These are phyloP conservation scores for Paralagenidium karlingii DNA, from an alignment of 352 stramenopile species.

Conservation along the genomic window DNA sequence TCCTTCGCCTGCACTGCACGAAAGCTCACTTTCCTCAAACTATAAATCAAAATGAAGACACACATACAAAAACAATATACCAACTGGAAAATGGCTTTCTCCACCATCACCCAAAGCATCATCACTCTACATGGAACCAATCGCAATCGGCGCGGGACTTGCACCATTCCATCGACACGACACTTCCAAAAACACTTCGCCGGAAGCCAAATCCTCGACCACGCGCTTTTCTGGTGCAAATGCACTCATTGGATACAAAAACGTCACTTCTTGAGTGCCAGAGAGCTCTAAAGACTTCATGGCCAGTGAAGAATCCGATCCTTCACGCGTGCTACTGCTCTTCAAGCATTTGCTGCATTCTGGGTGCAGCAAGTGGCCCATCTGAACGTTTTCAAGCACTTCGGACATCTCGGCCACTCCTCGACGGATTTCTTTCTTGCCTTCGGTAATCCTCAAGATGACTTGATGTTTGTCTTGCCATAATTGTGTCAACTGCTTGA, in stretches of 20 bases:
- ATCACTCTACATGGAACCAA: too few species aligned
- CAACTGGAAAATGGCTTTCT: too few species aligned
- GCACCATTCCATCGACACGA: too few species aligned
- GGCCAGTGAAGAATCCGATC: not conserved
- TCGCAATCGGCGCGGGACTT: too few species aligned
- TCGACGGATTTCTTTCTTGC: conserved; percentile 57
- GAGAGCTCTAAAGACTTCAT: conserved; percentile 17
- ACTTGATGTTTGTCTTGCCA: conserved; percentile 84
- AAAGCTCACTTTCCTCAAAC: too few species aligned
- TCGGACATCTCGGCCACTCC: conserved; percentile 73
- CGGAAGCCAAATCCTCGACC: conserved; percentile 6
- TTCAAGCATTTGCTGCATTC: too few species aligned
- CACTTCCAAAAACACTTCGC: conserved; percentile 68
- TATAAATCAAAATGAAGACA: too few species aligned
- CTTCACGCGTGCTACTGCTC: too few species aligned
- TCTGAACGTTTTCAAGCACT: conserved; percentile 55
- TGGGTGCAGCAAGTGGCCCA: conserved; percentile 60
- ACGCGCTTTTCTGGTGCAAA: conserved; percentile 36
- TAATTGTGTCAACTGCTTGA: conserved; percentile 63
- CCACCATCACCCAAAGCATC: too few species aligned
- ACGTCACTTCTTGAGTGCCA: conserved; percentile 62
- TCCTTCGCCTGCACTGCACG: too few species aligned
- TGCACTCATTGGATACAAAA: conserved; percentile 74
- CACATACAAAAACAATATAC: too few species aligned
- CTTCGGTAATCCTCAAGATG: conserved; percentile 50